Evolutionary conservation across 2,329 filamentous ascomycete species (phyloP), one percentile per base, ranked within the genome.

Genomic region (Neoarthrinium moseri): DNA sequence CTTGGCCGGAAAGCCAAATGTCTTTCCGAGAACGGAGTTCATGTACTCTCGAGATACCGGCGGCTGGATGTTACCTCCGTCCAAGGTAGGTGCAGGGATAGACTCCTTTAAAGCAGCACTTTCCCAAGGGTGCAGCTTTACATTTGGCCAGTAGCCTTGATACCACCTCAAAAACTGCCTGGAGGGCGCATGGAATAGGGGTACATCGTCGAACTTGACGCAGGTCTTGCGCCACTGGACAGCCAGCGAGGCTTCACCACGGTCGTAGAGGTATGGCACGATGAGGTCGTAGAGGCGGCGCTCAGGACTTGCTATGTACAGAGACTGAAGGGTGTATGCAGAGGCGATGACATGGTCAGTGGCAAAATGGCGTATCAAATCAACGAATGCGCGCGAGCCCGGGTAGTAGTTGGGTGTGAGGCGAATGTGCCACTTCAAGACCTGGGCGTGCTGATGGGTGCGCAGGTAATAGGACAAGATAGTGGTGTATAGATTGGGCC

Each of bases 401-500:
- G 74, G 69, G 6, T 66, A 66, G 50, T 78, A 77, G 10, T 59
- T 64, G 4, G 69, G 62, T 24, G 61, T 63, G 17, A 81, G 57
- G 5, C 63, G 67, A 4, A 72, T 30, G 51, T 81, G 76, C 77
- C 78, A 81, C 22, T 62, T 61, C 35, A 75, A 46, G 6, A 66
- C 71, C 36, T 65, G 57, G 2, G 62, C 58, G 41, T 67, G 68
- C 34, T 70, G 60, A 22, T 58, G 62, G 21, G 64, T 65, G 1
- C 57, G 60, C 5, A 81, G 61, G 37, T 72, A 71, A 50, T 65
- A 63, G 17, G 68, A 60, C 15, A 82, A 54, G 11, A 73, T 54
- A n/a, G 64, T 72, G n/a, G 61, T 58, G 51, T 81, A 80, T 3
- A 80, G 57, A 11, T 68, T 56, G 2, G 78, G 77, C 78, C 77